Conservation (phyloP, 164 flowering plant genomes). For the Piper longum region DNA sequence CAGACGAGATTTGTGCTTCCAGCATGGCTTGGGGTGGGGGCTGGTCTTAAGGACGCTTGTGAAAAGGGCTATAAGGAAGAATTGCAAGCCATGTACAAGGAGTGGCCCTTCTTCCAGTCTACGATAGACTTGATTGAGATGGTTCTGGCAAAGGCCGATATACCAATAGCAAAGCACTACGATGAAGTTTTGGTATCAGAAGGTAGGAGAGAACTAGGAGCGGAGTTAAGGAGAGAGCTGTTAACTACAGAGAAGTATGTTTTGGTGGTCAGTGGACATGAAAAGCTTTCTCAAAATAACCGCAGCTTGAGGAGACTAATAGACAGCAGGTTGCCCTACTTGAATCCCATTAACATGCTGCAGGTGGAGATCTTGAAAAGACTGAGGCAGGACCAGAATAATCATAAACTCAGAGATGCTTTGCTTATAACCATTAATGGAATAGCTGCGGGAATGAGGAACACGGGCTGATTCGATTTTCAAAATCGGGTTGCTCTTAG, state of each 20-base stretch:
- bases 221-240: slow-evolving; percentile 54
- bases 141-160: slow-evolving; percentile 85
- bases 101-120: slow-evolving; percentile 93
- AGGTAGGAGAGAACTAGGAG: slow-evolving; percentile 52
- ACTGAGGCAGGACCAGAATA: slow-evolving; percentile 63
- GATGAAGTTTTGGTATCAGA: slow-evolving; percentile 79
- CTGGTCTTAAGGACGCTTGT: slow-evolving; percentile 68
- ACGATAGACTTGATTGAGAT: slow-evolving; percentile 89
- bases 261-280: slow-evolving; percentile 64
- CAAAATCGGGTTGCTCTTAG: too few species aligned
- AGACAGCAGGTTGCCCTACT: slow-evolving; percentile 72
- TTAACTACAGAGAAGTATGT: slow-evolving; percentile 53
- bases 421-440: slow-evolving; percentile 86
- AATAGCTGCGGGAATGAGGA: slow-evolving; percentile 97
- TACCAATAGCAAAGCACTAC: slow-evolving; percentile 66
- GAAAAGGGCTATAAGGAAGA: slow-evolving; percentile 67
- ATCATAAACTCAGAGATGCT: slow-evolving; percentile 72
- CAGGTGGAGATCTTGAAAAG: slow-evolving; percentile 81
- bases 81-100: slow-evolving; percentile 68
- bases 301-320: slow-evolving; percentile 60
- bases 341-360: slow-evolving; percentile 78
- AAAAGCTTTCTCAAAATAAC: slow-evolving; percentile 55
- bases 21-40: slow-evolving; percentile 94
- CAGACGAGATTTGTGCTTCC: slow-evolving; percentile 91
- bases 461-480: slow-evolving; percentile 50